Base-by-base conservation (phyloP, 73 alveolate genomes). In the Paramecium bursaria region DNA sequence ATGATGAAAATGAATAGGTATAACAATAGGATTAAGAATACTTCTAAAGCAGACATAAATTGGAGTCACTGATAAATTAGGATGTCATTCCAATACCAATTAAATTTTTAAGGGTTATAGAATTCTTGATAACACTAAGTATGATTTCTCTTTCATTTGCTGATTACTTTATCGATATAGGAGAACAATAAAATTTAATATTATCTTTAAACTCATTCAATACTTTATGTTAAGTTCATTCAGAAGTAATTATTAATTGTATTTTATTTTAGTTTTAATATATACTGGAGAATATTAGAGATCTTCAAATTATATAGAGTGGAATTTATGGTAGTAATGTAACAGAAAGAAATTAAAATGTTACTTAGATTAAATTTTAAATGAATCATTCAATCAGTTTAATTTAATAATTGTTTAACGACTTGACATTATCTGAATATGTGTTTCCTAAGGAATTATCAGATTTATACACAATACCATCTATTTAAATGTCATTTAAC, bases 111-210 rank as follows among this genome's bases (percentile, higher is more conserved):
- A 17, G 60, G 22, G 14, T 67, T 11, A 57, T 47, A 19, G 82
- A 67, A 67, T 21, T 47, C 14, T 67, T 67, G 27, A 7, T 67
- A 1, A 67, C 82, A 21, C 14, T 67, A 5, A 39, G 60, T 15
- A 67, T 67, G 82, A 22, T 67, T 19, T 53, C 19, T 1, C 11
- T 67, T 26, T 53, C 82, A 15, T 67, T 67, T n/a, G 13, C 35
- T 33, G 82, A 67, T 39, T 67, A 67, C 23, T 67, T 67, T 67
- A 19, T 67, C 33, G 82, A 67, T 67, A 57, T 67, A 67, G 44
- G 44, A 9, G 6, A 67, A 67, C 14, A 39, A 0, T 31, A 31
- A 33, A 57, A 67, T 14, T 39, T 67, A 3, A 21, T 39, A 67
- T 27, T 67, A 3, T 39, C 53, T 11, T 47, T 67, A 13, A 57